Base-by-base conservation (phyloP, 129 eudicot species). In the Artemisia annua region DNA sequence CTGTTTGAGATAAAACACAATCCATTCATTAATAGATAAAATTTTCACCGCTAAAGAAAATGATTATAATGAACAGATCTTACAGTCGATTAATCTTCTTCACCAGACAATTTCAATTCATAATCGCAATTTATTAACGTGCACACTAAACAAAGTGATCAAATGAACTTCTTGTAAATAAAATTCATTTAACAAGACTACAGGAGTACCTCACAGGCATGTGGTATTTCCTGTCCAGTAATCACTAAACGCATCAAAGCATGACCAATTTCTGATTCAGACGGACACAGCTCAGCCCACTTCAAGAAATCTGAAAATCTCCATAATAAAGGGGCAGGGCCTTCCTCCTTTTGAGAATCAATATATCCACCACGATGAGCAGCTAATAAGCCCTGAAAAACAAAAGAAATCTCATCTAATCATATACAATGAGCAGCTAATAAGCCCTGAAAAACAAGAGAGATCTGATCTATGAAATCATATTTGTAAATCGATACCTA, bases 341-440 rank as follows among this genome's bases (percentile, higher is more conserved):
- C 99, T 85, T 95, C 99, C 54, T 95, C 99, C 83, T 90, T 94
- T 72, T 95, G 99, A 62, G 96, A 86, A 68, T 95, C 99, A 71
- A 95, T 95, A 82, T 95, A 95, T 74, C 99, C 99, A 69, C 99
- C 99, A 77, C 99, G 99, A 80, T 95, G 99, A 61, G 99, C 99
- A 46, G 99, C 99, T 74, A 95, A 77, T 78, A 95, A 84, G 71
- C 99, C 99, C 99, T 90, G 81, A 67, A 53, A 35, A 63, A 18
- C 26, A 19, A 61, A 10, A 20, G 26, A 39, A 49, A 59, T 48
- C 58, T 53, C 49, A 70, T 7, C 39, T 28, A 49, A 7, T 76
- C 44, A 55, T 60, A n/a, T 72, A 77, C 99, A 96, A 80, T 95
- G 99, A 61, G 99, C 99, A 46, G 99, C 99, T 74, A 95, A 77